Conservation (phyloP, 495 filamentous ascomycete genomes). For the Venustampulla echinocandica region DNA sequence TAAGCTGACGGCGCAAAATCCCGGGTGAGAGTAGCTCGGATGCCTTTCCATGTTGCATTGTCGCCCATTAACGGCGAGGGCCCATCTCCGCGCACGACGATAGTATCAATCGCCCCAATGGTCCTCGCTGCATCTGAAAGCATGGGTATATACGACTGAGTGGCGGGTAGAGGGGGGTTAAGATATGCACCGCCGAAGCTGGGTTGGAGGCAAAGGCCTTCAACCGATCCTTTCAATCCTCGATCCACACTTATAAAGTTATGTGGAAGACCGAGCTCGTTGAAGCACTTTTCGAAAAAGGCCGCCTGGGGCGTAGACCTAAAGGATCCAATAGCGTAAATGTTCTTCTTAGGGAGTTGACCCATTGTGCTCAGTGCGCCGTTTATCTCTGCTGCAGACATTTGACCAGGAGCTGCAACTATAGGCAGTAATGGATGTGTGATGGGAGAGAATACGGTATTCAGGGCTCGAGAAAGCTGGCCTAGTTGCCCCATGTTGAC, state of each 20-base stretch:
- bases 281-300: slow-evolving; percentile 84
- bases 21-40: slow-evolving; percentile 66
- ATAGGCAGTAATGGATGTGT: slow-evolving; percentile 77
- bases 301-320: slow-evolving; percentile 64
- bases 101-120: slow-evolving; percentile 73
- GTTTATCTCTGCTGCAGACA: slow-evolving; percentile 79
- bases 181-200: slow-evolving; percentile 74
- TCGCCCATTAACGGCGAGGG: slow-evolving; percentile 52
- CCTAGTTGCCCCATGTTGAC: slow-evolving; percentile 82
- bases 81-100: slow-evolving; percentile 45
- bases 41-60: slow-evolving; percentile 77
- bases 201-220: slow-evolving; percentile 56
- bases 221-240: slow-evolving; percentile 51
- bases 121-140: slow-evolving; percentile 63
- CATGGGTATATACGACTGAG: slow-evolving; percentile 48
- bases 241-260: slow-evolving; percentile 68
- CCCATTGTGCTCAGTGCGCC: slow-evolving; percentile 68
- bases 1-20: slow-evolving; percentile 79
- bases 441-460: slow-evolving; percentile 77
- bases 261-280: slow-evolving; percentile 77
- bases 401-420: slow-evolving; percentile 75
- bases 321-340: slow-evolving; percentile 70
- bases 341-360: slow-evolving; percentile 65
- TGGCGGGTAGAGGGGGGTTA: slow-evolving; percentile 54
- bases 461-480: slow-evolving; percentile 70